Base-by-base conservation (phyloP, 768 basidiomycete species). In the Tricholoma sp. region DNA sequence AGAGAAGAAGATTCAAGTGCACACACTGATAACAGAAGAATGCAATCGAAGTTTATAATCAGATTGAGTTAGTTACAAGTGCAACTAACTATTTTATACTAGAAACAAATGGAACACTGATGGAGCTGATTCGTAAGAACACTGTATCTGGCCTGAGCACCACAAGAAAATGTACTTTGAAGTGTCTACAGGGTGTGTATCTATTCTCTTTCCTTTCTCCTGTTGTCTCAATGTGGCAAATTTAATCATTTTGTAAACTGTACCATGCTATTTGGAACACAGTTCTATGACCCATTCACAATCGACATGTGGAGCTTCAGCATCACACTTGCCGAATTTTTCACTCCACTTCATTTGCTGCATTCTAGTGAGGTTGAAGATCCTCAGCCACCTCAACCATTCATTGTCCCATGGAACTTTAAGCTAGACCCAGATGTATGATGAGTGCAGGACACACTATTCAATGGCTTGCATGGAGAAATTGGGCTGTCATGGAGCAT, bases 251-350 rank as follows among this genome's bases (percentile, higher is more conserved):
- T 20, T 47, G 1, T 59, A 95, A 93, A 8, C 79, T 86, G 0
- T 94, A 94, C 66, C 85, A 92, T 18, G 88, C 94, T 0, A 15
- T 96, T 96, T 57, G 88, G 86, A 0, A 73, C 86, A 0, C 73
- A 77, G 15, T 66, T 70, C 11, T 97, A 98, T 70, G 80, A 90
- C 57, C 77, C 91, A 0, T 72, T 74, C 50, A 85, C 87, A 0
- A 73, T 86, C 18, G 95, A 98, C 65, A 71, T 87, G 4, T 98
- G 95, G 95, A 85, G 89, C 49, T 70, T 90, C 3, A 95, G 94
- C 0, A 78, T 79, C 5, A 84, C 86, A 0, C 71, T 94, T 18
- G 82, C 91, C 0, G 85, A 90, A 57, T 85, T 95, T 69, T 96
- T 93, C 72, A 87, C 85, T 0, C 72, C 84, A 0, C 74, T 92